Base-by-base conservation (phyloP, 1,139 yeast genomes). In the Saccharomyces uvarum region DNA sequence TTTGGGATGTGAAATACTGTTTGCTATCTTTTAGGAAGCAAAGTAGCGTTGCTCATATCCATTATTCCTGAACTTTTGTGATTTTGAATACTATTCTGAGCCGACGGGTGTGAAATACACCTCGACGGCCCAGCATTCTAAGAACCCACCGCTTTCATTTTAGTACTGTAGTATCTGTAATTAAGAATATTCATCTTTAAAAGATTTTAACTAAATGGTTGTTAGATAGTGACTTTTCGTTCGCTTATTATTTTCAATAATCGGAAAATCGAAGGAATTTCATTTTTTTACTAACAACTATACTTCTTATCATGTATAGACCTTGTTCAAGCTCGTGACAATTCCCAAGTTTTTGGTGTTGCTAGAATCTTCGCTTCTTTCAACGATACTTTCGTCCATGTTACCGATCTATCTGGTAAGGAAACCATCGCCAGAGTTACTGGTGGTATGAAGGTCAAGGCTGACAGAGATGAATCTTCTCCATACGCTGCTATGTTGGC, bases 401-500 rank as follows among this genome's bases (percentile, higher is more conserved):
- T 93, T 73, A 93, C 99, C 74, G 99, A 93, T 84, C 83, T 91
- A 73, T 88, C 99, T 72, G 99, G 99, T 79, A 95, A 91, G 81
- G 99, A 93, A 84, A 93, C 99, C 82, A 93, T 93, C 76, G 86
- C 97, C 82, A 90, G 99, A 83, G 97, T 95, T 70, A 93, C 99
- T 76, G 99, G 99, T 85, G 99, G 99, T 84, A 93, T 95, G 99
- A 93, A 93, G 85, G 99, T 93, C 78, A 93, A 93, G 86, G 99
- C 99, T 73, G 99, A 93, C 82, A 90, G 97, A 84, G 99, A 95
- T 77, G 99, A 93, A 85, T 93, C 99, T 64, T 88, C 99, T 69
- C 99, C 99, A 78, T 93, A 93, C 86, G 99, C 99, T 75, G 99
- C 98, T 75, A 93, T 93, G 99, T 86, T 93, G 84, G 99, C 99